phyloP scores from a whole-genome alignment of 2,329 filamentous ascomycete species.

The Sphaceloma murrayae region DNA sequence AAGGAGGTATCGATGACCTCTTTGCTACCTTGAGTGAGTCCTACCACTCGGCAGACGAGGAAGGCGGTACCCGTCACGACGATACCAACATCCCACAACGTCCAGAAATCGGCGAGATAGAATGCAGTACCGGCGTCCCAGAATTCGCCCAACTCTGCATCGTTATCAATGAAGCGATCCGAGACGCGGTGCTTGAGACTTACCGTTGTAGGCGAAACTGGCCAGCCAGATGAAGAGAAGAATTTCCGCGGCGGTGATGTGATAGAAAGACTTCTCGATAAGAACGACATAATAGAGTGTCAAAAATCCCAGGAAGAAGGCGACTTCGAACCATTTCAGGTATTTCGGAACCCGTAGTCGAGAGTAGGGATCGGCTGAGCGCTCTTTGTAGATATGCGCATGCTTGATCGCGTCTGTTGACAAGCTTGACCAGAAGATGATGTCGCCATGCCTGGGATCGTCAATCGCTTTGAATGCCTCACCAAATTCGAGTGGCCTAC shows the following conservation, averaged over 20 bases:
- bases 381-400: constrained; percentile 63
- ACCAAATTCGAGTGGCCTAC: constrained; percentile 31
- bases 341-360: constrained; percentile 72
- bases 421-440: constrained; percentile 78
- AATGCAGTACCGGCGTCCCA: constrained; percentile 79
- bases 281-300: constrained; percentile 79
- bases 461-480: too few relatives aligned
- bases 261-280: constrained; percentile 52
- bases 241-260: constrained; percentile 59
- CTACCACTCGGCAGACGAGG: constrained; percentile 42
- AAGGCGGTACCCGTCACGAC: constrained; percentile 43
- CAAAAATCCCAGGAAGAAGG: constrained; percentile 70
- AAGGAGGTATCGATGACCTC: constrained; percentile 69
- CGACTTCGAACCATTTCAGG: constrained; percentile 71
- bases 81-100: constrained; percentile 46
- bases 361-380: constrained; percentile 60
- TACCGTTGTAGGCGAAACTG: constrained; percentile 73
- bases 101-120: constrained; percentile 77
- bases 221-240: constrained; percentile 77
- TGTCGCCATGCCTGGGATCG: constrained; percentile 54
- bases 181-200: constrained; percentile 29
- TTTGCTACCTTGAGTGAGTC: constrained; percentile 50
- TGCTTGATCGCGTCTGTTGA: constrained; percentile 63
- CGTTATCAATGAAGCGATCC: neutral
- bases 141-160: constrained; percentile 56